These are phyloP conservation scores for Capronia americana DNA, from an alignment of 2,329 filamentous ascomycete species.

Conservation along the genomic window DNA sequence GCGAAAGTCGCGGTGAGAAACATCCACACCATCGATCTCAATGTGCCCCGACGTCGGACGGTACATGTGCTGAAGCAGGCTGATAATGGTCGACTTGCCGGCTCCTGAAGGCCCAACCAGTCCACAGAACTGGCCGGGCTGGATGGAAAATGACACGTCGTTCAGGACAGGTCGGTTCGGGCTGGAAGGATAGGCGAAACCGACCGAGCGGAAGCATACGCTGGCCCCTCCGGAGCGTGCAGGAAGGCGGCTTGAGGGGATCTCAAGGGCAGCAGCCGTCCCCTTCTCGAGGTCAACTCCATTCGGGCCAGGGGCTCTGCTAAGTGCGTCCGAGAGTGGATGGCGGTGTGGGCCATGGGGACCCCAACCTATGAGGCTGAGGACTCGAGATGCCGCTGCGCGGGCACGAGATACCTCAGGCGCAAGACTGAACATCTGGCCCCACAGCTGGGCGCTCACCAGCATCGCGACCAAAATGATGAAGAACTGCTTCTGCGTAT, in stretches of 20 bases:
- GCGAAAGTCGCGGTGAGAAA: no score
- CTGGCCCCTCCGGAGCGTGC: no score
- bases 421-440: conserved; percentile 41
- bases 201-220: no score
- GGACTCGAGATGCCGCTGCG: conserved; percentile 5
- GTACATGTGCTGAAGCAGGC: conserved; percentile 90
- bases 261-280: no score
- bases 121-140: conserved; percentile 56
- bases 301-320: no score
- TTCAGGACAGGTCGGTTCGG: no score
- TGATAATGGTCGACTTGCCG: conserved; percentile 91
- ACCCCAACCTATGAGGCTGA: not conserved
- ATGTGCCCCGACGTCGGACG: conserved; percentile 80
- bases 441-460: conserved; percentile 44
- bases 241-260: no score
- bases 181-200: no score
- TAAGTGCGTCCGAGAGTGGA: no score
- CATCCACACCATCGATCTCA: conserved; percentile 79
- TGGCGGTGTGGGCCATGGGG: no score
- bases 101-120: conserved; percentile 90
- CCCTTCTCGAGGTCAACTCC: no score
- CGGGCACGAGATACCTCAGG: not conserved
- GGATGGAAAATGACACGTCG: conserved; percentile 45
- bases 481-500: conserved; percentile 74
- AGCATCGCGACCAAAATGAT: conserved; percentile 52